Evolutionary conservation across 352 stramenopile genomes (phyloP).

Genomic region (Pythium utonaiense): DNA sequence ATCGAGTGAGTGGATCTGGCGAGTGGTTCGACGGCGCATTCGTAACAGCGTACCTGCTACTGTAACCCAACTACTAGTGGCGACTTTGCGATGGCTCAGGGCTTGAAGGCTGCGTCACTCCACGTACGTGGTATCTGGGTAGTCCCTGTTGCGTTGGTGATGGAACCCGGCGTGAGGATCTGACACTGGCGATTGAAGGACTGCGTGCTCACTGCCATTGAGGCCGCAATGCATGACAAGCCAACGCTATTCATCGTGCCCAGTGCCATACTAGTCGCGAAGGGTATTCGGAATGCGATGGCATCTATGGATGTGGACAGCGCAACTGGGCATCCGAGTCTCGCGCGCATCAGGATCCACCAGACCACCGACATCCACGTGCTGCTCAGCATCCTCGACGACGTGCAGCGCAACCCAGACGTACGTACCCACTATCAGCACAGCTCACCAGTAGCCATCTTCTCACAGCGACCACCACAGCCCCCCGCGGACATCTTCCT

Average conservation of each 20-base stretch:
- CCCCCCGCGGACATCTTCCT: slow-evolving; percentile 23
- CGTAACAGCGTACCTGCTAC: too few relatives aligned
- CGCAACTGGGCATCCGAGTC: not conserved
- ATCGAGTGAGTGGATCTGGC: slow-evolving; percentile 6
- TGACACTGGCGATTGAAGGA: too few relatives aligned
- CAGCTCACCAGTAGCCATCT: too few relatives aligned
- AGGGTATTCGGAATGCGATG: slow-evolving; percentile 5
- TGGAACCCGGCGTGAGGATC: too few relatives aligned
- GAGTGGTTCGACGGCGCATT: too few relatives aligned
- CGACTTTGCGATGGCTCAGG: too few relatives aligned
- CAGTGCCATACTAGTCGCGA: slow-evolving; percentile 2
- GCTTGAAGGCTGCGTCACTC: too few relatives aligned
- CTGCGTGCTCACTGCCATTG: not conserved
- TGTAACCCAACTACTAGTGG: too few relatives aligned
- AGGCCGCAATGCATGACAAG: not conserved
- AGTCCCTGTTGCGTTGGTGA: too few relatives aligned
- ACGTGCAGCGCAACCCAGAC: slow-evolving; percentile 11
- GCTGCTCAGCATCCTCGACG: slow-evolving; percentile 5
- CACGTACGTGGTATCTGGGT: too few relatives aligned
- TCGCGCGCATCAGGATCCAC: not conserved
- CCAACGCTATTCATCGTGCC: slow-evolving; percentile 4
- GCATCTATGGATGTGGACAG: not conserved
- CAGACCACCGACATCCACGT: slow-evolving; percentile 10
- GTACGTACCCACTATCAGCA: slow-evolving; percentile 9
- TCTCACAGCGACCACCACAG: too few relatives aligned